phyloP scores from a whole-genome alignment of 2,329 filamentous ascomycete genomes.

The Neofusicoccum kwambonambiense region DNA sequence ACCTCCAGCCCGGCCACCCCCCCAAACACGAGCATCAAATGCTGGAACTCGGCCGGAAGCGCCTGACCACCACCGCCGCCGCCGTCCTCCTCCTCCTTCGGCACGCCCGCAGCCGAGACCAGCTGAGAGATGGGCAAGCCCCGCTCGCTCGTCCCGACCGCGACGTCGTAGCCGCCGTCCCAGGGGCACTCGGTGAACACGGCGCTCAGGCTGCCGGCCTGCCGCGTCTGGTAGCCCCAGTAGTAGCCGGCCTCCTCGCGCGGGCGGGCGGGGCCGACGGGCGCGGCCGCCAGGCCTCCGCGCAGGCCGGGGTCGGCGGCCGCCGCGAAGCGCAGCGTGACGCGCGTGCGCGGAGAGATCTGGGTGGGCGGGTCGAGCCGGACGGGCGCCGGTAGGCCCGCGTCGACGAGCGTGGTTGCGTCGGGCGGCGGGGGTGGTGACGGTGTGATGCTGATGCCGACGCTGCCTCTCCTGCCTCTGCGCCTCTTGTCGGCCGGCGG shows the following conservation, averaged over 20 bases:
- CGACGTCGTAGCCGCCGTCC: slow-evolving; percentile 76
- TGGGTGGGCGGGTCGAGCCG: slow-evolving; percentile 52
- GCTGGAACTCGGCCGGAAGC: slow-evolving; percentile 55
- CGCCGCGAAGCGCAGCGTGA: slow-evolving; percentile 67
- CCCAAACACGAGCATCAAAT: slow-evolving; percentile 76
- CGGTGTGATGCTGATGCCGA: neutral
- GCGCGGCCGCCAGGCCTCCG: slow-evolving; percentile 48
- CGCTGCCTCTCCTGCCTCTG: slow-evolving; percentile 21
- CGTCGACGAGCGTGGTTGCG: slow-evolving; percentile 45
- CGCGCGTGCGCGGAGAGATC: slow-evolving; percentile 68
- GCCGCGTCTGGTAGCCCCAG: slow-evolving; percentile 77
- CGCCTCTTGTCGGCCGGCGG: slow-evolving; percentile 43
- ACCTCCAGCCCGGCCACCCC: slow-evolving; percentile 77
- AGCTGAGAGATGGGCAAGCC: slow-evolving; percentile 52
- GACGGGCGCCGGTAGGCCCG: slow-evolving; percentile 48
- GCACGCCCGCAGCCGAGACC: slow-evolving; percentile 20
- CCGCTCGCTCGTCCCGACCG: slow-evolving; percentile 80
- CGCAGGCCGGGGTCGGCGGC: slow-evolving; percentile 35
- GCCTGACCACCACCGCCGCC: neutral
- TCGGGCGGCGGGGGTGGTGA: too few relatives aligned
- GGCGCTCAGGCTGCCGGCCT: slow-evolving; percentile 63
- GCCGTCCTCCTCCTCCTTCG: neutral
- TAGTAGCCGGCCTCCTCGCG: slow-evolving; percentile 78
- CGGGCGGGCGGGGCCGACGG: slow-evolving; percentile 67
- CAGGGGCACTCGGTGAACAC: slow-evolving; percentile 77